Evolutionary conservation across 768 basidiomycete species (phyloP).

Genomic region (Tylopilus sp.): DNA sequence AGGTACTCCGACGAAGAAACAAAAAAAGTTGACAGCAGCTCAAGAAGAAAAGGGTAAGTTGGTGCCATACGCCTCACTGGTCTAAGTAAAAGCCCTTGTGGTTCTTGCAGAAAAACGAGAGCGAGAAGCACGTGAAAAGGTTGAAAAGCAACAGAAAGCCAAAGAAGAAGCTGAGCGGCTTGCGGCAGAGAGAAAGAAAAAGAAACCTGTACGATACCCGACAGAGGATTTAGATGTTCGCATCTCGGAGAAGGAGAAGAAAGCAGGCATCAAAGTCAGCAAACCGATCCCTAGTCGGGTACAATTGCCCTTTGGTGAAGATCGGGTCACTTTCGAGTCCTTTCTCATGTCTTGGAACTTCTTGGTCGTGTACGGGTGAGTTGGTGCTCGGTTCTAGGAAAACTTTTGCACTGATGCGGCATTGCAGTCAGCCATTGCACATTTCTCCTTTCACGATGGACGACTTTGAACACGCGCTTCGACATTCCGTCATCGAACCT

Average conservation of each 20-base stretch:
- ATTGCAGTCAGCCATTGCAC: conserved; percentile 73
- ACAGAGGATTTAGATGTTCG: conserved; percentile 88
- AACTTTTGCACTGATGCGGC: conserved; percentile 5
- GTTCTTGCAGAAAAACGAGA: conserved; percentile 59
- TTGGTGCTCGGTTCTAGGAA: conserved; percentile 3
- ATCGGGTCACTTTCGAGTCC: conserved; percentile 66
- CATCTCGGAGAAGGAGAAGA: conserved; percentile 78
- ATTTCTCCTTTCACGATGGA: conserved; percentile 89
- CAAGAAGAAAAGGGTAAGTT: conserved; percentile 70
- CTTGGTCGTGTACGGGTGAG: conserved; percentile 88
- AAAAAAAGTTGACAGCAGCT: conserved; percentile 70
- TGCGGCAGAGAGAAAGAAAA: conserved; percentile 80
- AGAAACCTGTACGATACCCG: conserved; percentile 87
- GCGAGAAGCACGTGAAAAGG: conserved; percentile 66
- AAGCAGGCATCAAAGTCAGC: conserved; percentile 65
- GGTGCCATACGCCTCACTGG: background rate
- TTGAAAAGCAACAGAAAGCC: conserved; percentile 57
- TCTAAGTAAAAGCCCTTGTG: conserved; percentile 29
- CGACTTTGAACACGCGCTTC: conserved; percentile 85
- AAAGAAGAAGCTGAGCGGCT: conserved; percentile 72
- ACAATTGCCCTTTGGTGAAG: conserved; percentile 66
- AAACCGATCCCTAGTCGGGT: conserved; percentile 63
- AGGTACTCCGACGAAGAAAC: conserved; percentile 75
- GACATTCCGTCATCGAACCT: conserved; percentile 66
- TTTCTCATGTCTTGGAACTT: conserved; percentile 96